Evolutionary conservation across 139 green algal species (phyloP).

Genomic region (Pleodorina starrii): DNA sequence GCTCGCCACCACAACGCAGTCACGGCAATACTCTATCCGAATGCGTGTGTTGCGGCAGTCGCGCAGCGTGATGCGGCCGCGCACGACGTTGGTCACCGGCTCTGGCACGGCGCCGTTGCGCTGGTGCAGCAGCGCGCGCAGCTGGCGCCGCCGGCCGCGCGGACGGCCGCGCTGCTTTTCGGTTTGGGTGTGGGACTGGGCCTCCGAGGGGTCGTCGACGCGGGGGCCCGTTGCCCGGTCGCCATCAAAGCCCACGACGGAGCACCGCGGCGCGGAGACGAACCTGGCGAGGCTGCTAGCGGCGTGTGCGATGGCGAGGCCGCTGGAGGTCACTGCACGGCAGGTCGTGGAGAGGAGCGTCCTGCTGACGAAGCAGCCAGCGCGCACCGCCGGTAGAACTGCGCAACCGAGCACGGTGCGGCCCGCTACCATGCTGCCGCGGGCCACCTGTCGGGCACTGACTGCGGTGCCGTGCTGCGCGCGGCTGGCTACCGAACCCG

Average conservation of each 20-base stretch:
- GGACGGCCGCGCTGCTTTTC: neutral
- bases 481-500: neutral
- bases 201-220: neutral
- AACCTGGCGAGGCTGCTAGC: neutral
- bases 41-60: conserved; percentile 20
- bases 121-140: neutral
- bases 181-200: conserved; percentile 5
- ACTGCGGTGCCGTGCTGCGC: neutral
- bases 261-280: neutral
- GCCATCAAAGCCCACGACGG: neutral
- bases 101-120: neutral
- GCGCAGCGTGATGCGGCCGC: neutral
- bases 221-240: neutral
- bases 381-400: conserved; percentile 17
- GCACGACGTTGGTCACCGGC: conserved; percentile 32
- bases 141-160: neutral
- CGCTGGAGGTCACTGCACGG: neutral
- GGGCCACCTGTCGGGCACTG: conserved; percentile 14
- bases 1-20: conserved; percentile 21
- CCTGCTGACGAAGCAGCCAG: too few species aligned
- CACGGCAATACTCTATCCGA: conserved; percentile 40
- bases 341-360: neutral
- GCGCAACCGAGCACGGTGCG: neutral
- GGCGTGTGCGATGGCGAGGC: neutral
- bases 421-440: neutral